Conservation (phyloP, 148 eudicot genomes). For the Heliamphora exappendiculata region DNA sequence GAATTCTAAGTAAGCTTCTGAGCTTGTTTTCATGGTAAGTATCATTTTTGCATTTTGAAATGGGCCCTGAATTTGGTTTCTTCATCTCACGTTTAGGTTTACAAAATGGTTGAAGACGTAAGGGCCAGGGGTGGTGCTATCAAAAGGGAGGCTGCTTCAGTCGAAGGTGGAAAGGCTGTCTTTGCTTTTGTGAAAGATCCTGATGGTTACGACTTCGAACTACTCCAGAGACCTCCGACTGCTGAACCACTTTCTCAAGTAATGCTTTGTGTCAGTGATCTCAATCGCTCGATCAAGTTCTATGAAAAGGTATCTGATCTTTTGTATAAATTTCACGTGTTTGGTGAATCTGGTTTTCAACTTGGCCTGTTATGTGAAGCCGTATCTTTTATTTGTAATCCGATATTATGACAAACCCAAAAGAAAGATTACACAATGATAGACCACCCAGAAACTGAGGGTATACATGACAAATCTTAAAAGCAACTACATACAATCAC, state of each 20-base stretch:
- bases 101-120: conserved; percentile 69
- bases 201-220: conserved; percentile 86
- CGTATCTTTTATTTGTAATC: too few relatives aligned
- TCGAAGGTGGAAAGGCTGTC: conserved; percentile 73
- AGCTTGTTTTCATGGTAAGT: too few relatives aligned
- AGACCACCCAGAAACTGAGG: too few relatives aligned
- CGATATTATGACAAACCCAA: too few relatives aligned
- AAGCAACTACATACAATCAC: too few relatives aligned
- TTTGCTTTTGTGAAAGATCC: conserved; percentile 95
- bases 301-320: conserved; percentile 66
- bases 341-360: not conserved
- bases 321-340: not conserved
- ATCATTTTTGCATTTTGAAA: too few relatives aligned
- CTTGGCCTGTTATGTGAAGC: not conserved
- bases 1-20: too few relatives aligned
- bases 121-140: conserved; percentile 72
- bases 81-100: conserved; percentile 43
- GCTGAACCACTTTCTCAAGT: conserved; percentile 98
- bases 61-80: not conserved
- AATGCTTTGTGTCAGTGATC: conserved; percentile 97
- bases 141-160: conserved; percentile 91
- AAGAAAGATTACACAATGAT: too few relatives aligned
- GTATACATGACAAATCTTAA: too few relatives aligned
- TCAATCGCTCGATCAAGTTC: conserved; percentile 86
- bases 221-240: conserved; percentile 67